These are phyloP conservation scores for Oryza punctata DNA, from an alignment of 176 grass and related monocot species.

Conservation along the genomic window DNA sequence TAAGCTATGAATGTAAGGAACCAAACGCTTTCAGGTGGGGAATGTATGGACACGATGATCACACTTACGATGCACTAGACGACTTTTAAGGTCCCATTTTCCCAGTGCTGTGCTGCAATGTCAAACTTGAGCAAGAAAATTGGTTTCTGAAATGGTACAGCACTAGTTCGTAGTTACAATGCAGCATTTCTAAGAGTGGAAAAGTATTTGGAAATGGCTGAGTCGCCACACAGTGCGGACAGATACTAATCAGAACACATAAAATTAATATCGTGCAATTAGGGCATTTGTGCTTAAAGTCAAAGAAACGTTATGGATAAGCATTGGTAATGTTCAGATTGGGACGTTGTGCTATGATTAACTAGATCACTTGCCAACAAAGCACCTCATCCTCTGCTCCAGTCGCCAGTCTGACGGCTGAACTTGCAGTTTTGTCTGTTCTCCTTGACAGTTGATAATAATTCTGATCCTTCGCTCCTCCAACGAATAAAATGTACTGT, in stretches of 20 bases:
- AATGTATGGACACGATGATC: constrained; percentile 46
- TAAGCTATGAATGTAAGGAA: constrained; percentile 5
- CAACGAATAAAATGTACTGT: background rate
- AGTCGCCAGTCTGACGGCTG: background rate
- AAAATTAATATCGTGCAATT: background rate
- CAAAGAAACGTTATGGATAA: constrained; percentile 13
- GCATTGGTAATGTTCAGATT: background rate
- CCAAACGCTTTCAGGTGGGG: constrained; percentile 10
- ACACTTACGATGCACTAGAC: constrained; percentile 30
- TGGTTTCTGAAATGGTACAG: constrained; percentile 10
- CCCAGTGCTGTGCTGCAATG: background rate
- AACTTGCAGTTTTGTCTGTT: background rate
- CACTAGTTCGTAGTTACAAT: background rate
- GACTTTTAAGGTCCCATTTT: constrained; percentile 7
- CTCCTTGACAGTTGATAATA: background rate
- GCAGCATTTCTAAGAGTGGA: background rate
- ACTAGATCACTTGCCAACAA: constrained; percentile 32
- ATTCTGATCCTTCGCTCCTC: background rate
- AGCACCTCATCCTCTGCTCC: background rate
- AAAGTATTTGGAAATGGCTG: background rate
- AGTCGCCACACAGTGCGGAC: background rate
- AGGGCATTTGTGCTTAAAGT: background rate
- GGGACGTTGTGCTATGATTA: constrained; percentile 17
- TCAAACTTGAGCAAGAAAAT: constrained; percentile 18
- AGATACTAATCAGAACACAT: too few species aligned